Evolutionary conservation across 2,329 filamentous ascomycete genomes (phyloP).

Genomic region (Ceratocystis eucalypticola): DNA sequence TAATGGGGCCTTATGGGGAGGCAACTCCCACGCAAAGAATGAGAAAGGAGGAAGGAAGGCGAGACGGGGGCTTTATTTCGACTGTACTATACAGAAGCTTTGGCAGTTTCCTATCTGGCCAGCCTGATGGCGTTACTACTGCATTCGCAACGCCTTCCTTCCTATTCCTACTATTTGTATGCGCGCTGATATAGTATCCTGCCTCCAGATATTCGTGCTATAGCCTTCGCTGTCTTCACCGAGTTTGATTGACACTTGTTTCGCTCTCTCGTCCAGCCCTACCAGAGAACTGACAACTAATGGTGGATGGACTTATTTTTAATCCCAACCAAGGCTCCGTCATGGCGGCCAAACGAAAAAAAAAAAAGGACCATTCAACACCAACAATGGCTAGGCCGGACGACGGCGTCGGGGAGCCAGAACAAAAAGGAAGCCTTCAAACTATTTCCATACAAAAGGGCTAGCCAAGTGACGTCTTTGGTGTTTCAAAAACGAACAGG

Average conservation of each 20-base stretch:
- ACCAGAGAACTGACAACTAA: not conserved
- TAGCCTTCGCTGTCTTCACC: too few species aligned
- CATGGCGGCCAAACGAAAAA: not conserved
- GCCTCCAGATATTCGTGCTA: too few species aligned
- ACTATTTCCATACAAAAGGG: not conserved
- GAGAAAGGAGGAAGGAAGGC: conserved; percentile 4
- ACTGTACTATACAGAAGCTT: not conserved
- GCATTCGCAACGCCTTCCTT: too few species aligned
- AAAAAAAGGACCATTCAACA: not conserved
- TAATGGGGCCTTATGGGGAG: not conserved
- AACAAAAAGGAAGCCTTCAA: not conserved
- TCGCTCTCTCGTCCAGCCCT: not conserved
- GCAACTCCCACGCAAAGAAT: not conserved
- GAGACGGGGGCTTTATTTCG: not conserved
- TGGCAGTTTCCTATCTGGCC: not conserved
- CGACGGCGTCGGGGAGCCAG: not conserved
- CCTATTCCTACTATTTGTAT: too few species aligned
- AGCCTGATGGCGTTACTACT: not conserved
- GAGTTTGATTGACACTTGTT: not conserved
- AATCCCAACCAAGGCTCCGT: not conserved
- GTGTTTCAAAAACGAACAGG: conserved; percentile 6
- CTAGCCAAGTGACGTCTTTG: not conserved
- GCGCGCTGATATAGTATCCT: too few species aligned
- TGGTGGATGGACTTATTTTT: not conserved
- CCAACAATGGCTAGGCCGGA: not conserved